These are phyloP conservation scores for Citropsis articulata DNA, from an alignment of 345 rosid species.

Conservation along the genomic window DNA sequence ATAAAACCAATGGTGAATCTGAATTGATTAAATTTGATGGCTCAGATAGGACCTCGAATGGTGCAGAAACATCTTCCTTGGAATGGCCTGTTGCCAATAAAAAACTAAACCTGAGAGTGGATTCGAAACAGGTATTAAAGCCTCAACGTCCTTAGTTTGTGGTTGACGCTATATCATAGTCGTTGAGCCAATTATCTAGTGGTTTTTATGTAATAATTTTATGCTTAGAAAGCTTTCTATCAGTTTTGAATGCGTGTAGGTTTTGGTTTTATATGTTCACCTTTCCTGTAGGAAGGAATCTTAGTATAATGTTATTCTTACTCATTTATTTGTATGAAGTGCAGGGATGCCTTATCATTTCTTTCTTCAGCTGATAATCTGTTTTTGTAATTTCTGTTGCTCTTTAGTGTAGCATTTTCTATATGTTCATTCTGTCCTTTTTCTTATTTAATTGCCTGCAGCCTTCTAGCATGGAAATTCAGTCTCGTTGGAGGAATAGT, in stretches of 20 bases:
- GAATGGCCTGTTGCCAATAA: slow-evolving; percentile 44
- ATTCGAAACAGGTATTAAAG: slow-evolving; percentile 38
- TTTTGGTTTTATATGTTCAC: background rate
- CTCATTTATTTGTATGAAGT: background rate
- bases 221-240: background rate
- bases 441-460: slow-evolving; percentile 31
- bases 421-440: slow-evolving; percentile 8
- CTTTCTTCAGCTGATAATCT: background rate
- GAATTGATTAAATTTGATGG: slow-evolving; percentile 37
- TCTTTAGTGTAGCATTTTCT: background rate
- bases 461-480: slow-evolving; percentile 40
- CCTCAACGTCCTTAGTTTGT: background rate
- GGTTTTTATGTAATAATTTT: background rate
- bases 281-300: background rate
- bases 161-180: background rate
- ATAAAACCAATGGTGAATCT: slow-evolving; percentile 31
- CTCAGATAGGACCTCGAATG: slow-evolving; percentile 21
- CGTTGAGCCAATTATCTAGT: background rate
- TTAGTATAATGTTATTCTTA: background rate
- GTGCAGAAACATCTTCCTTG: slow-evolving; percentile 34
- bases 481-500: slow-evolving; percentile 55
- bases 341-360: background rate
- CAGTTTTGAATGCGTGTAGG: background rate
- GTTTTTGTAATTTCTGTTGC: slow-evolving; percentile 1
- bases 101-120: slow-evolving; percentile 33